These are phyloP conservation scores for Cokeromyces recurvatus DNA, from an alignment of 371 early-diverging fungal species.

Conservation along the genomic window DNA sequence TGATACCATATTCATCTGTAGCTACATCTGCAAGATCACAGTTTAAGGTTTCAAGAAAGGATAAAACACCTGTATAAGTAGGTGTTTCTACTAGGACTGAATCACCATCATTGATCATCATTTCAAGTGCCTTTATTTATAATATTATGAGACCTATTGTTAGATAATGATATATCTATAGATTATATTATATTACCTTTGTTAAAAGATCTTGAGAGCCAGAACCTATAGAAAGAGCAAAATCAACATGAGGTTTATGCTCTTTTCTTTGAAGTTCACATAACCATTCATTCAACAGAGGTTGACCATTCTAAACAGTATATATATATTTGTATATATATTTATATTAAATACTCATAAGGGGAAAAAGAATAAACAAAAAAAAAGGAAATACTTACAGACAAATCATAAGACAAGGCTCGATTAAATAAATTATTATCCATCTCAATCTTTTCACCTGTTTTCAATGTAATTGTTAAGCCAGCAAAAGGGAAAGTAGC, in stretches of 20 bases:
- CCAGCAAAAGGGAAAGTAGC: conserved; percentile 70
- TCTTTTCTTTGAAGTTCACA: conserved; percentile 56
- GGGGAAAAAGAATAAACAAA: no score
- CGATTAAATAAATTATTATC: conserved; percentile 38
- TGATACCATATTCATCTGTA: conserved; percentile 52
- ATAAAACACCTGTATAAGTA: conserved; percentile 71
- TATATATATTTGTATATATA: no score
- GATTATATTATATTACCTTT: conserved; percentile 38
- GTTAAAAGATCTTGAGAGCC: conserved; percentile 78
- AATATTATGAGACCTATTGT: no score
- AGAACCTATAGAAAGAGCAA: conserved; percentile 64
- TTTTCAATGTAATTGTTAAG: conserved; percentile 55
- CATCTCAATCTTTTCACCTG: conserved; percentile 53
- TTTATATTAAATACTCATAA: not conserved
- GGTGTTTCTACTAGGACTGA: conserved; percentile 70
- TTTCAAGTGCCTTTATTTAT: conserved; percentile 71
- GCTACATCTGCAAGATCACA: conserved; percentile 57
- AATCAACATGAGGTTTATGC: conserved; percentile 57
- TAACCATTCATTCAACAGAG: conserved; percentile 60
- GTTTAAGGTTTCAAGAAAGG: conserved; percentile 64
- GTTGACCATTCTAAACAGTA: conserved; percentile 56
- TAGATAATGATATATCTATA: no score
- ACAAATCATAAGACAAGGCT: conserved; percentile 53
- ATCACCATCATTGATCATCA: conserved; percentile 62
- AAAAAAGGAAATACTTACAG: conserved; percentile 47